phyloP scores from a whole-genome alignment of 1,139 yeast species.

The Nakaseomyces nivariensis region DNA sequence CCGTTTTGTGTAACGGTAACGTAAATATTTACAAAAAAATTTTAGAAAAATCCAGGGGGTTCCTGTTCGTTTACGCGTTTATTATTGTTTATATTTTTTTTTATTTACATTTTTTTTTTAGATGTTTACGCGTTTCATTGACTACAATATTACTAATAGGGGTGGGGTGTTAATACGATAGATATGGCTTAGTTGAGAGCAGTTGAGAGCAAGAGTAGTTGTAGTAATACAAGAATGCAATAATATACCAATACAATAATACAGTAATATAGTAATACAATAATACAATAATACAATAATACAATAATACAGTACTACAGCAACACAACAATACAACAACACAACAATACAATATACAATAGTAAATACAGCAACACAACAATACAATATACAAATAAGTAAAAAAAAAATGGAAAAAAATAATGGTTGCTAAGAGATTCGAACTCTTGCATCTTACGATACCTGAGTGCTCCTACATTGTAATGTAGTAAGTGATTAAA shows the following conservation, averaged over 20 bases:
- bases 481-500: slow-evolving; percentile 1
- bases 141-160: not conserved
- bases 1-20: slow-evolving; percentile 14
- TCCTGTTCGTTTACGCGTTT: not conserved
- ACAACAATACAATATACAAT: no score
- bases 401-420: not conserved
- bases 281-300: not conserved
- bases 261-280: not conserved
- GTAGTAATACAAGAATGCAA: not conserved
- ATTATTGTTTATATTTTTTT: not conserved
- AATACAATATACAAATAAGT: not conserved
- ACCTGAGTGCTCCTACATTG: slow-evolving; percentile 7
- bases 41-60: not conserved
- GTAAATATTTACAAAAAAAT: no score
- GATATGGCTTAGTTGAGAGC: no score
- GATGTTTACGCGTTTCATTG: not conserved
- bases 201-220: no score
- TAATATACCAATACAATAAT: not conserved
- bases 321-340: not conserved
- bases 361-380: no score
- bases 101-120: not conserved
- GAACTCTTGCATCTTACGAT: slow-evolving; percentile 9
- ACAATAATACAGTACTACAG: not conserved
- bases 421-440: slow-evolving; percentile 7
- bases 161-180: not conserved